A percentile compares a stretch with the other conserved stretches of the same genome.
These are phyloP conservation scores for Fusarium sp. DNA, from an alignment of 2,329 filamentous ascomycete species.

Conservation along the genomic window DNA sequence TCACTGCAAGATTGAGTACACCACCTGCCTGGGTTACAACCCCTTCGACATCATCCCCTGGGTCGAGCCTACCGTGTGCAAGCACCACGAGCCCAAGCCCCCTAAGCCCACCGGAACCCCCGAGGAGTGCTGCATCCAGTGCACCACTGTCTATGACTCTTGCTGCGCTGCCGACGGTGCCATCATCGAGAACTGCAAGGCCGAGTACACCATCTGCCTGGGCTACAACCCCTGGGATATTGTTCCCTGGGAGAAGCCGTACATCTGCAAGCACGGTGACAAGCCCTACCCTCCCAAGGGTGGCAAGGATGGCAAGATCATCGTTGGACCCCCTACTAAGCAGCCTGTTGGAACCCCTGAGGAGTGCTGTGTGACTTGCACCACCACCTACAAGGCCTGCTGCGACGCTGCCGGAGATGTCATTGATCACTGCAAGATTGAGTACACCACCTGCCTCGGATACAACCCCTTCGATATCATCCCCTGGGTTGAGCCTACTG, in stretches of 20 bases:
- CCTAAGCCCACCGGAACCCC: not conserved
- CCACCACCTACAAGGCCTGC: constrained; percentile 26
- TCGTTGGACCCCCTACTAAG: not conserved
- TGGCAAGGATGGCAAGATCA: not conserved
- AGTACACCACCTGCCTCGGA: constrained; percentile 27
- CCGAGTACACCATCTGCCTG: constrained; percentile 21
- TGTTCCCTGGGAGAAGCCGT: constrained; percentile 18
- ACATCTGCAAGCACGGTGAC: constrained; percentile 23
- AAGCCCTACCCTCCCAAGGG: not conserved
- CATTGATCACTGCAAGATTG: constrained; percentile 24
- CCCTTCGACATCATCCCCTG: constrained; percentile 24
- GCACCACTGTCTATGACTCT: constrained; percentile 27
- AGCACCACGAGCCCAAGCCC: constrained; percentile 21
- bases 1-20: constrained; percentile 29
- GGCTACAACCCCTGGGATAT: constrained; percentile 25
- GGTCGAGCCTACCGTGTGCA: constrained; percentile 31
- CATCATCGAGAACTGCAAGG: constrained; percentile 18
- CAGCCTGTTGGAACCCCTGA: not conserved
- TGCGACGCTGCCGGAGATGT: constrained; percentile 24
- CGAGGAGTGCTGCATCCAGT: constrained; percentile 9
- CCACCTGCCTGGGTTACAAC: constrained; percentile 31
- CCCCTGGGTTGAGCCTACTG: constrained; percentile 27
- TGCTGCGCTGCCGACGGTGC: constrained; percentile 13
- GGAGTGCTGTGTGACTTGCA: constrained; percentile 1
- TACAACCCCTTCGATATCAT: constrained; percentile 25